Percentiles rank a stretch among this genome's conserved stretches.
Evolutionary conservation across 2,329 filamentous ascomycete genomes (phyloP).

Genomic region (Ceratocystis destructans): DNA sequence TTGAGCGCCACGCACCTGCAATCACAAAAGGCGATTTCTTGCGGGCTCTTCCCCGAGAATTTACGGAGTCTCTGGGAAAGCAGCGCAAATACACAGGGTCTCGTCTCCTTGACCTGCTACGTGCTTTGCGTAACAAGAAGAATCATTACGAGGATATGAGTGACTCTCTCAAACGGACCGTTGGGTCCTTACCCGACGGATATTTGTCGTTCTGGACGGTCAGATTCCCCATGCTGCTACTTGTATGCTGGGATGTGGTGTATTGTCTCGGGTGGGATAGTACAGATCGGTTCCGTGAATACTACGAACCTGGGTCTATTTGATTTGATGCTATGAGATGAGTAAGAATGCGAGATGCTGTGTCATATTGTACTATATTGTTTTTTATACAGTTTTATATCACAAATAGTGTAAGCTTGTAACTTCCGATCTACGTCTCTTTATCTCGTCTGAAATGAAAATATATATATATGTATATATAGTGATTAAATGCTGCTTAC

Average conservation of each 20-base stretch:
- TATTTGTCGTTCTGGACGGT: constrained; percentile 76
- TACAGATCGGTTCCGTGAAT: constrained; percentile 55
- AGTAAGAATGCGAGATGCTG: not conserved
- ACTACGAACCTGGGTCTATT: constrained; percentile 41
- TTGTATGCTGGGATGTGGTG: constrained; percentile 65
- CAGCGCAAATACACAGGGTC: constrained; percentile 88
- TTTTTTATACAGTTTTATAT: not conserved
- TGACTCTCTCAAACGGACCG: constrained; percentile 53
- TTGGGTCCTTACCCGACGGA: constrained; percentile 63
- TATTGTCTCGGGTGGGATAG: constrained; percentile 49
- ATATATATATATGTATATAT: too few species aligned
- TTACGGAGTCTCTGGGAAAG: constrained; percentile 80
- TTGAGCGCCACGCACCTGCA: constrained; percentile 39
- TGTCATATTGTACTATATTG: not conserved
- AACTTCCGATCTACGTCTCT: not conserved
- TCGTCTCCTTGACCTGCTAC: constrained; percentile 69
- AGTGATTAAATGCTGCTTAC: too few species aligned
- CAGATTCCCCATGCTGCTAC: constrained; percentile 63
- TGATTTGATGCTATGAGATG: constrained; percentile 18
- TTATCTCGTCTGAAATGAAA: too few species aligned
- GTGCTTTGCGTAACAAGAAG: constrained; percentile 86
- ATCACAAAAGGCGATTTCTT: constrained; percentile 64
- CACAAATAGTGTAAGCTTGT: not conserved
- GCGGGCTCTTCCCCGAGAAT: constrained; percentile 58
- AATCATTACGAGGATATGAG: constrained; percentile 98